A percentile compares a stretch with the other conserved stretches of the same genome.
These are phyloP conservation scores for Yarrowia sp. DNA, from an alignment of 805 yeast species.

Conservation along the genomic window DNA sequence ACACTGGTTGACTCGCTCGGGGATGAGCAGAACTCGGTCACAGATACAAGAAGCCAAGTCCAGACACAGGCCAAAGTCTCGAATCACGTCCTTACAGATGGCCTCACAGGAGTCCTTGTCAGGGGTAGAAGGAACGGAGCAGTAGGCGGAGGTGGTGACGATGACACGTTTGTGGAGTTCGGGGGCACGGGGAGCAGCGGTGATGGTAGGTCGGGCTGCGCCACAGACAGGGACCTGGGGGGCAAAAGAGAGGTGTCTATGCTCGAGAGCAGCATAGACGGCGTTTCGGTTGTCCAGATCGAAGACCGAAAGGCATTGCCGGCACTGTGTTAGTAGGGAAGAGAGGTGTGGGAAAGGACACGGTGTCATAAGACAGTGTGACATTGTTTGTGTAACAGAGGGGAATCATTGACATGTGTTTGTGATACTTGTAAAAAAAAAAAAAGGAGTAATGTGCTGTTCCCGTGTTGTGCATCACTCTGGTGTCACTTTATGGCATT, in stretches of 20 bases:
- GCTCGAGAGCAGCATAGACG: neutral
- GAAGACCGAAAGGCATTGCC: conserved; percentile 16
- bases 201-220: conserved; percentile 6
- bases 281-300: conserved; percentile 6
- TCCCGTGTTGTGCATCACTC: neutral
- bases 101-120: conserved; percentile 8
- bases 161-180: neutral
- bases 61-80: conserved; percentile 14
- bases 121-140: neutral
- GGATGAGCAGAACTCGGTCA: neutral
- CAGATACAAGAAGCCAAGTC: neutral
- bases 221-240: conserved; percentile 21
- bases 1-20: conserved; percentile 18
- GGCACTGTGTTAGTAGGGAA: conserved; percentile 16
- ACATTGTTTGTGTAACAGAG: neutral
- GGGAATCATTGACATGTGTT: too few species aligned
- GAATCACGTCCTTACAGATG: neutral
- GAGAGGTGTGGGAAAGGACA: too few species aligned
- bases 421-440: too few species aligned
- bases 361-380: neutral
- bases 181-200: neutral
- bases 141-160: conserved; percentile 1
- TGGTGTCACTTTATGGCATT: too few species aligned
- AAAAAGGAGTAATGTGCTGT: neutral
- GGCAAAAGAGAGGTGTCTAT: neutral